Conservation (phyloP, 257 asterid genomes). For the Eustoma russellianum region DNA sequence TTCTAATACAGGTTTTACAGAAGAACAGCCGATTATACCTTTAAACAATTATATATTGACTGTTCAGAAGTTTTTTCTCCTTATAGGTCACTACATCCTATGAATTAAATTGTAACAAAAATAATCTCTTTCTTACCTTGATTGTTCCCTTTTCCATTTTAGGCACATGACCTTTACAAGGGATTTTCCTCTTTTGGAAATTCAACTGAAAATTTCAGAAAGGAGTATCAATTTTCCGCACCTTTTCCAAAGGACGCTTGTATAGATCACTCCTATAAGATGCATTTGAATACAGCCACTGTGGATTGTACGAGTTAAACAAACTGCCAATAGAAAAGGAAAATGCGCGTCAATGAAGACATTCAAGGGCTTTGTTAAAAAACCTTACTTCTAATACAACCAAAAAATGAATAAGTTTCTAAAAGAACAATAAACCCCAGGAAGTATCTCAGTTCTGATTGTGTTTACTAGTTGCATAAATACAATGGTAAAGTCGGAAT, state of each 20-base stretch:
- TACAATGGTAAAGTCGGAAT: too few species aligned
- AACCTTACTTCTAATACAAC: too few species aligned
- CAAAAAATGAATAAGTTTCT: too few species aligned
- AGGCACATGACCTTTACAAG: too few species aligned
- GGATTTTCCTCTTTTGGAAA: neutral
- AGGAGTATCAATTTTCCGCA: constrained; percentile 21
- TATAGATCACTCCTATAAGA: constrained; percentile 75
- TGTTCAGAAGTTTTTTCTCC: too few species aligned
- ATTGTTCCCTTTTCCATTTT: too few species aligned
- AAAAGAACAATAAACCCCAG: too few species aligned
- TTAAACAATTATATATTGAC: neutral
- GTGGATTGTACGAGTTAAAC: constrained; percentile 77
- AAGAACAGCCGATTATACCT: neutral
- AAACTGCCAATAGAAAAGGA: constrained; percentile 50
- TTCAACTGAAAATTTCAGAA: constrained; percentile 3
- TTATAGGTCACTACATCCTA: too few species aligned
- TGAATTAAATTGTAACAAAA: too few species aligned
- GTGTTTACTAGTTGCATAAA: too few species aligned
- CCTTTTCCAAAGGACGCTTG: constrained; percentile 65
- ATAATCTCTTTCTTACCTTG: too few species aligned
- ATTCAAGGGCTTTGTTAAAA: neutral
- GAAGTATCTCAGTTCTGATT: too few species aligned
- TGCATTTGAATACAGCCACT: constrained; percentile 76
- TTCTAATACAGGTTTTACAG: neutral
- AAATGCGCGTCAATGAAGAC: constrained; percentile 6